Evolutionary conservation across 2,329 filamentous ascomycete species (phyloP).

Genomic region (Trichothecium roseum): DNA sequence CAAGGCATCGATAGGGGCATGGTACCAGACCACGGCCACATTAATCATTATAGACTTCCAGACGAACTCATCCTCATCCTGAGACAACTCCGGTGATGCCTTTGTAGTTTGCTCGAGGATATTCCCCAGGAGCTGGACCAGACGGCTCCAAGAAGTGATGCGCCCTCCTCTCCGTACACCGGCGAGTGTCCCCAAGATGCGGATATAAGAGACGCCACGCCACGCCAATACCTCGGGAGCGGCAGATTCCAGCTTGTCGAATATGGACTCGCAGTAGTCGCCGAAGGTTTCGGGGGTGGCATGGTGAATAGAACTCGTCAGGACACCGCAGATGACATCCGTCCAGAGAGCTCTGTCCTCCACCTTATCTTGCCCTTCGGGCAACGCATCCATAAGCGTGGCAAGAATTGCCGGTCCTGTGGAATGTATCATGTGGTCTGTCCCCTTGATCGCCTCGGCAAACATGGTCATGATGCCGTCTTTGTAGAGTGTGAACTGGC

Average conservation of each 20-base stretch:
- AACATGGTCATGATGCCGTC: constrained; percentile 90
- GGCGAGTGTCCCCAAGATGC: constrained; percentile 57
- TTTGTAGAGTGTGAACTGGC: constrained; percentile 60
- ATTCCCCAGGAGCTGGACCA: constrained; percentile 46
- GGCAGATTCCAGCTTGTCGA: constrained; percentile 33
- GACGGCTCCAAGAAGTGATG: constrained; percentile 58
- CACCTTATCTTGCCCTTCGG: constrained; percentile 15
- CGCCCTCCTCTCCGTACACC: constrained; percentile 75
- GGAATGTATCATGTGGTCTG: constrained; percentile 49
- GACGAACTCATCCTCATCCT: constrained; percentile 28
- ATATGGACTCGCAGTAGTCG: constrained; percentile 53
- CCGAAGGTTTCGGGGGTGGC: constrained; percentile 64
- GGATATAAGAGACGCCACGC: constrained; percentile 36
- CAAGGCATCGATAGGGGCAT: constrained; percentile 68
- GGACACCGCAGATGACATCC: constrained; percentile 61
- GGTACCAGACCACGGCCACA: constrained; percentile 58
- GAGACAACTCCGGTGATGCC: constrained; percentile 20
- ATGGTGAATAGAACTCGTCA: constrained; percentile 78
- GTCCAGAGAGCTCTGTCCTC: constrained; percentile 44
- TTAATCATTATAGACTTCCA: constrained; percentile 50
- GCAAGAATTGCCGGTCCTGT: constrained; percentile 43
- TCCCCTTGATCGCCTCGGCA: constrained; percentile 65
- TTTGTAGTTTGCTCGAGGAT: constrained; percentile 40
- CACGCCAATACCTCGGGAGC: constrained; percentile 22
- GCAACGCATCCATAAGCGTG: constrained; percentile 39